Evolutionary conservation across 1,139 yeast species (phyloP).

Genomic region (Taphrina deformans): DNA sequence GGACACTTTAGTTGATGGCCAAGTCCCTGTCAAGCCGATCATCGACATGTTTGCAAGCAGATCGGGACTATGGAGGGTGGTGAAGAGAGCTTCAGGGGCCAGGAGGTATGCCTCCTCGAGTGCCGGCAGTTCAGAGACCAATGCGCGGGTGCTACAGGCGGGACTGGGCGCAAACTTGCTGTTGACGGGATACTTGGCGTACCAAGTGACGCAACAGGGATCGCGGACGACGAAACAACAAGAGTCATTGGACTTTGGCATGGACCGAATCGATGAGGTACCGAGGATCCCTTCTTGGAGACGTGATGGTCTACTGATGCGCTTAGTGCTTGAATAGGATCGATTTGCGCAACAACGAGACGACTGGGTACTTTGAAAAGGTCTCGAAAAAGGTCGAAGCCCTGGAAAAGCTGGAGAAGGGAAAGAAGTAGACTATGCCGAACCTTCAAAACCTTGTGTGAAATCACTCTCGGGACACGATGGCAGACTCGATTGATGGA

Average conservation of each 20-base stretch:
- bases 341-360: slow-evolving; percentile 29
- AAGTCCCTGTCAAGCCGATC: too few species aligned
- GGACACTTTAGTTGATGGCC: too few species aligned
- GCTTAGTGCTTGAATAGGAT: slow-evolving; percentile 20
- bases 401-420: slow-evolving; percentile 10
- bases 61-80: background rate
- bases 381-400: slow-evolving; percentile 23
- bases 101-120: background rate
- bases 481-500: too few species aligned
- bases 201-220: background rate
- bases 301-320: background rate
- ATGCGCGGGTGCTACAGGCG: background rate
- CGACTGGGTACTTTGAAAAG: slow-evolving; percentile 24
- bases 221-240: background rate
- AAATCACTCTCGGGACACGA: too few species aligned
- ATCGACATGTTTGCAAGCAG: background rate
- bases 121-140: background rate
- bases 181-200: background rate
- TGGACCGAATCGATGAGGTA: slow-evolving; percentile 25
- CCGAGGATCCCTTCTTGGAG: background rate
- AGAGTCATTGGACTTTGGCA: slow-evolving; percentile 6
- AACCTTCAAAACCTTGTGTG: too few species aligned
- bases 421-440: background rate
- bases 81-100: background rate
- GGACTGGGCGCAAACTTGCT: background rate